Evolutionary conservation across 805 yeast species (phyloP), one percentile per base, ranked within the genome.

Genomic region (Jamesozyma spencerorum): DNA sequence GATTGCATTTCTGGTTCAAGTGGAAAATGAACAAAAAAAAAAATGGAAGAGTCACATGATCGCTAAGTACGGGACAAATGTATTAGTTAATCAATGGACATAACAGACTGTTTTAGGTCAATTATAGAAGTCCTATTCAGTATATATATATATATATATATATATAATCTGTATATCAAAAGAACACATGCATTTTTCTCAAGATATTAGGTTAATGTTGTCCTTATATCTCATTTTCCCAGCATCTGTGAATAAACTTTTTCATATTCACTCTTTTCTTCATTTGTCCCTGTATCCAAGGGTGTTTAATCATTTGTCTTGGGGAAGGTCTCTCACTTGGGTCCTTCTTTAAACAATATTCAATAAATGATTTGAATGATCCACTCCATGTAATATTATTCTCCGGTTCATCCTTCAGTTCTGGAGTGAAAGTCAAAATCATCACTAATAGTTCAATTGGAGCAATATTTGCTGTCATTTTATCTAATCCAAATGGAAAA

Each of bases 261-360:
- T 76, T 94, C 97, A 92, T 90, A 49, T 79, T 75, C 13, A 90
- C 94, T 38, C 65, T 69, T 56, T 79, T 77, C 47, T 65, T 71
- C 64, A 75, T 74, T 64, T 85, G 95, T 2, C 87, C 85, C 14
- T 74, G 63, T 41, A 86, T 69, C 98, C 98, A 92, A 2, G 97
- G 97, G 66, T 92, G 98, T 39, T 69, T 72, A 36, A 92, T 69
- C 90, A 92, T 84, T 58, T 92, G 96, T 51, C 92, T 71, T 7
- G 98, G 98, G 37, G 88, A 77, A 10, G 97, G 96, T 42, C 98
- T 68, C 47, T 80, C 80, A 24, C 68, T 72, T 32, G 85, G 77
- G 46, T 85, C 85, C 53, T 87, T 90, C 47, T 75, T 85, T 44
- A 92, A 66, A 54, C 95, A 85, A 51, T 81, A 82, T 38, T 74